Percentiles rank a stretch among this genome's conserved stretches.
These are phyloP conservation scores for Umbellularia californica DNA, from an alignment of 164 flowering plant genomes.

Conservation along the genomic window DNA sequence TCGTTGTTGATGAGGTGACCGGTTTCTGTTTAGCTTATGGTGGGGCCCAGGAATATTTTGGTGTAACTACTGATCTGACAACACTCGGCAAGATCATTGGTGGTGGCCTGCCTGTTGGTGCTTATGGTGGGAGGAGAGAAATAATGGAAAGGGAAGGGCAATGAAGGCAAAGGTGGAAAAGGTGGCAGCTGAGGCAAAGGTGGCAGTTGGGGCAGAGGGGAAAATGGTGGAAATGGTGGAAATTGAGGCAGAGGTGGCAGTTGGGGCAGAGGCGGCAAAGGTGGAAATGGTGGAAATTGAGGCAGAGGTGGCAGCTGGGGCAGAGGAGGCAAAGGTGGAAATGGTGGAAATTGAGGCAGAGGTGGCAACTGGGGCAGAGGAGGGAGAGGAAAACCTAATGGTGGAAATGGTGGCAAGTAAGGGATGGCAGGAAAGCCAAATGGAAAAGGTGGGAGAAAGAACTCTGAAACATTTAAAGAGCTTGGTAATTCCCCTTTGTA, in stretches of 20 bases:
- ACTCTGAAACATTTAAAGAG: slow-evolving; percentile 35
- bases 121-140: slow-evolving; percentile 92
- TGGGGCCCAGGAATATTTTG: slow-evolving; percentile 90
- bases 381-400: slow-evolving; percentile 12
- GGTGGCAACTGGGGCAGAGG: slow-evolving; percentile 21
- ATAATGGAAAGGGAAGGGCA: slow-evolving; percentile 27
- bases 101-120: slow-evolving; percentile 98
- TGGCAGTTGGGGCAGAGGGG: slow-evolving; percentile 2
- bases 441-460: slow-evolving; percentile 36
- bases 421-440: slow-evolving; percentile 25
- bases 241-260: slow-evolving; percentile 3
- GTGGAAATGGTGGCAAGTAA: slow-evolving; percentile 1
- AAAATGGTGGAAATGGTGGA: slow-evolving; percentile 13
- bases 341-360: slow-evolving; percentile 17
- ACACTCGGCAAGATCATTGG: slow-evolving; percentile 95
- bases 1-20: slow-evolving; percentile 95
- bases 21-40: slow-evolving; percentile 90
- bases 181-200: slow-evolving; percentile 20
- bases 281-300: slow-evolving; percentile 15
- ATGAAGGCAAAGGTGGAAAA: slow-evolving; percentile 14
- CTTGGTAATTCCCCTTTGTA: slow-evolving; percentile 14
- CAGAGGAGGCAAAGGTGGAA: slow-evolving; percentile 14
- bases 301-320: slow-evolving; percentile 24
- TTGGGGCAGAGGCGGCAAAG: slow-evolving; percentile 8
- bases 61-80: slow-evolving; percentile 78